These are phyloP conservation scores for Ceriops tagal DNA, from an alignment of 345 rosid species.

Conservation along the genomic window DNA sequence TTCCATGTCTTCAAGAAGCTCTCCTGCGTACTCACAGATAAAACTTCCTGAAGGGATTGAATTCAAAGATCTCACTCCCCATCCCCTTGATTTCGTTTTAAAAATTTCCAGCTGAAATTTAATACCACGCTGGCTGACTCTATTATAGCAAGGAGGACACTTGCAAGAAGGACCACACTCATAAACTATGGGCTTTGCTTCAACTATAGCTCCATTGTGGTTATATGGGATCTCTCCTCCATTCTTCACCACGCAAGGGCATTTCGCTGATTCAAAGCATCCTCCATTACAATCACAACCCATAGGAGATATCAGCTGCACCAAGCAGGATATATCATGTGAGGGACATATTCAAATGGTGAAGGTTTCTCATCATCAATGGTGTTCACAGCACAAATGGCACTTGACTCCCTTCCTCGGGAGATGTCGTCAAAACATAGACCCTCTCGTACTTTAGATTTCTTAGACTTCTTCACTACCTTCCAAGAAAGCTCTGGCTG, in stretches of 20 bases:
- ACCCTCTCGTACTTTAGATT: slow-evolving; percentile 46
- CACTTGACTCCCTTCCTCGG: slow-evolving; percentile 56
- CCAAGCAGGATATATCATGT: slow-evolving; percentile 57
- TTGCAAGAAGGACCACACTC: slow-evolving; percentile 85
- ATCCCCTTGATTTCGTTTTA: slow-evolving; percentile 70
- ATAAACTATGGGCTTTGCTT: slow-evolving; percentile 53
- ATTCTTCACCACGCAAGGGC: slow-evolving; percentile 57
- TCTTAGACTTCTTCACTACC: slow-evolving; percentile 53
- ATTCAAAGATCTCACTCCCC: slow-evolving; percentile 77
- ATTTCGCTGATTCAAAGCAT: slow-evolving; percentile 48
- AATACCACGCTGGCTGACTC: slow-evolving; percentile 72
- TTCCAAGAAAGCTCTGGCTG: slow-evolving; percentile 85
- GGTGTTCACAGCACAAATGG: slow-evolving; percentile 70
- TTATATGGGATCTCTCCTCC: slow-evolving; percentile 77
- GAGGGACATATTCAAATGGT: slow-evolving; percentile 46
- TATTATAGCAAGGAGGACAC: slow-evolving; percentile 72
- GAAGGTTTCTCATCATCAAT: slow-evolving; percentile 68
- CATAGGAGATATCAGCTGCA: slow-evolving; percentile 39
- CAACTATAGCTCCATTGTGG: slow-evolving; percentile 63
- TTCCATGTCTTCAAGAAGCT: slow-evolving; percentile 66
- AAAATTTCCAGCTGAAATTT: slow-evolving; percentile 72
- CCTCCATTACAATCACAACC: slow-evolving; percentile 56
- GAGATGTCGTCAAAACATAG: slow-evolving; percentile 58
- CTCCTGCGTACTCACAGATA: slow-evolving; percentile 85
- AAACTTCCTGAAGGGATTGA: slow-evolving; percentile 79